A percentile compares a stretch with the other conserved stretches of the same genome.
These are phyloP conservation scores for Danielia oregonensis DNA, from an alignment of 805 yeast genomes.

Conservation along the genomic window DNA sequence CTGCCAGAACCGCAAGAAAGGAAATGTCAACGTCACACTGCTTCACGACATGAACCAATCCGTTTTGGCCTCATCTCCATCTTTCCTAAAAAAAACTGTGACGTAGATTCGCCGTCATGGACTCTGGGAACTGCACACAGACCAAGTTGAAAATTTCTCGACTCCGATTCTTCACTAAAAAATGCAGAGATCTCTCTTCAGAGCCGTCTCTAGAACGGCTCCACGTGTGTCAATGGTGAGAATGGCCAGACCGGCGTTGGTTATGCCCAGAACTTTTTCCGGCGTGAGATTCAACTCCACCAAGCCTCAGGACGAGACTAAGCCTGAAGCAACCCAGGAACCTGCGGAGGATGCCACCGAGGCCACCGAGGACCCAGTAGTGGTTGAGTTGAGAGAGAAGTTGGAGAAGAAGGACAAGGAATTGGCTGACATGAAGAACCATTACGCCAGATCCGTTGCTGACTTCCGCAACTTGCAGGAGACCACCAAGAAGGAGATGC, in stretches of 20 bases:
- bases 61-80: too few relatives aligned
- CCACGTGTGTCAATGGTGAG: slow-evolving; percentile 7
- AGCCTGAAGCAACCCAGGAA: slow-evolving; percentile 6
- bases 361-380: slow-evolving; percentile 19
- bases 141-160: slow-evolving; percentile 7
- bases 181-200: slow-evolving; percentile 14
- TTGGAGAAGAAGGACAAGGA: slow-evolving; percentile 65
- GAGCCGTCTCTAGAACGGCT: slow-evolving; percentile 8
- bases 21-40: too few relatives aligned
- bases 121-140: too few relatives aligned
- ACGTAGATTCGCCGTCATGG: too few relatives aligned
- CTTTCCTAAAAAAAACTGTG: too few relatives aligned
- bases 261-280: slow-evolving; percentile 4
- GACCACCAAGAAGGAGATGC: slow-evolving; percentile 80
- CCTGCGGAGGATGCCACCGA: slow-evolving; percentile 9
- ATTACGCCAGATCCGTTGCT: slow-evolving; percentile 77
- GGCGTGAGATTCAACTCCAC: slow-evolving; percentile 11
- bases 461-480: slow-evolving; percentile 92
- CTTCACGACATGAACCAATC: too few relatives aligned
- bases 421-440: slow-evolving; percentile 76
- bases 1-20: too few relatives aligned
- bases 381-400: slow-evolving; percentile 47
- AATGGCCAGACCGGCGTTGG: slow-evolving; percentile 7
- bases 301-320: slow-evolving; percentile 6
- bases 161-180: background rate